Conservation (phyloP, 164 flowering plant species). For the Annona squamosa region DNA sequence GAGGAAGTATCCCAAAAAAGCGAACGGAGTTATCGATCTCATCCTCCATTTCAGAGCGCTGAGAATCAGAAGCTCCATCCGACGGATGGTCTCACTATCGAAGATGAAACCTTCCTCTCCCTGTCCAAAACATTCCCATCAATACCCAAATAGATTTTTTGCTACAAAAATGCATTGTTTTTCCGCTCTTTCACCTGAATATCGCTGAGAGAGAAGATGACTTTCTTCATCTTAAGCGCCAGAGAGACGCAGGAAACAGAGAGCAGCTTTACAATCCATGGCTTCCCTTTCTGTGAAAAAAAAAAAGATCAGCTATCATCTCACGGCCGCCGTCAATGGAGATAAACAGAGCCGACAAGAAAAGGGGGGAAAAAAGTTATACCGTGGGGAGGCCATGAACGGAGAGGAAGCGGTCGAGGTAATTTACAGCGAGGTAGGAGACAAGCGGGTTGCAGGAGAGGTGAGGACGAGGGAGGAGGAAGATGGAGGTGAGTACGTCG, state of each 20-base stretch:
- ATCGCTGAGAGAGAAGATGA: constrained; percentile 29
- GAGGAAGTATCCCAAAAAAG: constrained; percentile 46
- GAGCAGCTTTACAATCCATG: constrained; percentile 50
- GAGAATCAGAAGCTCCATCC: constrained; percentile 55
- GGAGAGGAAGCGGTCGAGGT: constrained; percentile 63
- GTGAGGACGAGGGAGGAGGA: neutral
- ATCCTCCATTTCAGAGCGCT: constrained; percentile 66
- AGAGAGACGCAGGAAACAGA: constrained; percentile 47
- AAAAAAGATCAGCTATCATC: constrained; percentile 5
- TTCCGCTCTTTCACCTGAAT: constrained; percentile 34
- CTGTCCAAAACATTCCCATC: constrained; percentile 15
- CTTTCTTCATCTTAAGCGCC: constrained; percentile 56
- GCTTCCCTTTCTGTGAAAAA: constrained; percentile 41
- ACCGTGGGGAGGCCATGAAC: constrained; percentile 36
- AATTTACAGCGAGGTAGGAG: constrained; percentile 56
- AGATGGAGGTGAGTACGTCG: constrained; percentile 33
- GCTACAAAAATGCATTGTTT: neutral
- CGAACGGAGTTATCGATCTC: constrained; percentile 71
- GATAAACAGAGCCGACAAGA: neutral
- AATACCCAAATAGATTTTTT: neutral
- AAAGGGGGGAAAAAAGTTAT: constrained; percentile 1
- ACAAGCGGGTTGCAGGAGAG: constrained; percentile 31
- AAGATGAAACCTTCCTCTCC: constrained; percentile 41
- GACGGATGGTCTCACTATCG: constrained; percentile 35
- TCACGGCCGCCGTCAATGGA: constrained; percentile 1